These are phyloP conservation scores for Dictyostelium gargantuum DNA, from an alignment of 208 protist genomes.

Conservation along the genomic window DNA sequence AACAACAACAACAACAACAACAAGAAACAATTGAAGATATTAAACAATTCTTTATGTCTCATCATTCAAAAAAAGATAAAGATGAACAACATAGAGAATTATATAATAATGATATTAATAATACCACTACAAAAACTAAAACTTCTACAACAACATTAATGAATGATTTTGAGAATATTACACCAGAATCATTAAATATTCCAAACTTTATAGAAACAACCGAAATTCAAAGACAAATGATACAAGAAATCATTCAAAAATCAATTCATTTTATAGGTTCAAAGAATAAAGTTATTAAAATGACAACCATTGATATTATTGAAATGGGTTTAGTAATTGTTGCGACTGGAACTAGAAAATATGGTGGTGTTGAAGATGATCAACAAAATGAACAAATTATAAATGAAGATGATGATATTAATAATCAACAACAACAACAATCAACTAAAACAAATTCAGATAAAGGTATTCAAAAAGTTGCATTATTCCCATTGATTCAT, in stretches of 20 bases:
- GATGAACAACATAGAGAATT: background rate
- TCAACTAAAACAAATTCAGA: background rate
- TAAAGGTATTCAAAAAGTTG: background rate
- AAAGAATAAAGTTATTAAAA: constrained; percentile 17
- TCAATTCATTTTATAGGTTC: constrained; percentile 21
- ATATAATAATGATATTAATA: background rate
- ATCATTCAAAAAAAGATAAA: constrained; percentile 7
- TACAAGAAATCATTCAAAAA: constrained; percentile 15
- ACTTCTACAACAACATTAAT: no score
- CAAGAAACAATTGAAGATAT: constrained; percentile 29
- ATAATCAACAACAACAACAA: background rate
- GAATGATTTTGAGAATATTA: no score
- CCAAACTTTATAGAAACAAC: constrained; percentile 4
- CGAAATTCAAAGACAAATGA: background rate
- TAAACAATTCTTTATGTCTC: constrained; percentile 60
- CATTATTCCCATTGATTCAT: constrained; percentile 44
- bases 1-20: background rate
- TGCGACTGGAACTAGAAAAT: constrained; percentile 35
- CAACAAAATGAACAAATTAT: background rate
- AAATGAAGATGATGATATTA: background rate
- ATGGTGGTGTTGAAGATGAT: constrained; percentile 27
- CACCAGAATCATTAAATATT: background rate
- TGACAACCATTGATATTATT: background rate
- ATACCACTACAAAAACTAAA: background rate
- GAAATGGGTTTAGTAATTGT: constrained; percentile 22